Evolutionary conservation across 441 rosid genomes (phyloP), one percentile per base, ranked within the genome.

Genomic region (Daphne laureola): DNA sequence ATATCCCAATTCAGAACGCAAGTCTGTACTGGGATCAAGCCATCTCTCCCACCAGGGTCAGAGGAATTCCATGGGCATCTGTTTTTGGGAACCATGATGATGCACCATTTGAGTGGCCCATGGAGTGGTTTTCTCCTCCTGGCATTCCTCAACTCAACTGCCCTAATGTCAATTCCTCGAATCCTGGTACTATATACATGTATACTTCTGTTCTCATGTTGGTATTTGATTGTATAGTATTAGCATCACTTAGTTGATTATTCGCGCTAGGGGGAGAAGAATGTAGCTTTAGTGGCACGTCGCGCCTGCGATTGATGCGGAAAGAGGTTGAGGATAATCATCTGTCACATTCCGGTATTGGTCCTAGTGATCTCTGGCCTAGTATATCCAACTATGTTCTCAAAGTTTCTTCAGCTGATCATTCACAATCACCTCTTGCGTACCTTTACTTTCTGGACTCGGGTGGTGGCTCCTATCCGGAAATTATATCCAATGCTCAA

Each of bases 11-110:
- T 35, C 77, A 73, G 26, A 91, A 86, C 63, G 89, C 96, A 44
- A 91, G 86, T 53, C 72, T 73, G 73, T 78, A 72, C 52, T 91
- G 98, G 96, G 87, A 79, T 63, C 67, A 67, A 67, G 96, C 98
- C 15, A 52, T 83, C 4, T 79, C 93, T 59, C 93, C 98, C 3
- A 73, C 96, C 17, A 69, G 74, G 65, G 69, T 55, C 1, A 79
- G 86, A 71, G 75, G 67, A 43, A 83, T 86, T 27, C 93, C 93
- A 0, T 91, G 89, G 73, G 78, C 95, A 1, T 78, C 75, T 61
- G 73, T 87, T 23, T 85, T 87, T 61, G 96, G 98, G 51, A 87
- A 87, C 78, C 96, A 87, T 48, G 95, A 91, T 11, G 96, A 91
- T 53, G 87, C 89, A 1, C 55, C 80, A 2, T 91, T 91, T 9